phyloP scores from a whole-genome alignment of 768 basidiomycete species.

The Russula virescens region DNA sequence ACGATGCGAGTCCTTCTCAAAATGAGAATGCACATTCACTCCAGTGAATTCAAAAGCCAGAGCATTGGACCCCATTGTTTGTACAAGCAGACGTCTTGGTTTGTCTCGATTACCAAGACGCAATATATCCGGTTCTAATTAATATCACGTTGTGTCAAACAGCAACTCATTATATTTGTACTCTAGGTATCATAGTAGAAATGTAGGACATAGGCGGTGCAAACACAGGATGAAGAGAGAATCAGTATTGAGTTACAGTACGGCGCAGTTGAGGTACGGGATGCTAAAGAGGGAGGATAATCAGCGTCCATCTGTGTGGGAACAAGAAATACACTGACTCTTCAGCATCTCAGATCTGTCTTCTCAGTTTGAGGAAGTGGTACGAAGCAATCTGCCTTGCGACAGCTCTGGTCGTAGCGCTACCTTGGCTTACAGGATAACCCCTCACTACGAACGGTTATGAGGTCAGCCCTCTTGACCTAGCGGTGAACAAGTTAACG shows the following conservation, averaged over 20 bases:
- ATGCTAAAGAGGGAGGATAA: not conserved
- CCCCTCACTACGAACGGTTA: constrained; percentile 15
- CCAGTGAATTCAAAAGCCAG: not conserved
- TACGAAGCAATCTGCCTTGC: constrained; percentile 21
- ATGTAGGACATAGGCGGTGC: not conserved
- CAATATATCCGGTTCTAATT: not conserved
- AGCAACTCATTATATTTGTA: not conserved
- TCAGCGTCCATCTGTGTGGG: constrained; percentile 2
- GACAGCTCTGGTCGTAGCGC: constrained; percentile 17
- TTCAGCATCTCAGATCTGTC: constrained; percentile 4
- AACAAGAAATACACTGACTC: not conserved
- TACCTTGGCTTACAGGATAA: constrained; percentile 17
- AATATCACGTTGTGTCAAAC: not conserved
- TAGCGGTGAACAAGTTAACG: not conserved
- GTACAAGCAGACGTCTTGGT: not conserved
- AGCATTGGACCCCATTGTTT: not conserved
- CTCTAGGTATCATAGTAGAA: not conserved
- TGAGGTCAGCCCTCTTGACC: not conserved
- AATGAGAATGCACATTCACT: too few relatives aligned
- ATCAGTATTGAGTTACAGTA: constrained; percentile 1
- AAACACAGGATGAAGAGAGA: not conserved
- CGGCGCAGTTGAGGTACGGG: not conserved
- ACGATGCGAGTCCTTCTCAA: not conserved
- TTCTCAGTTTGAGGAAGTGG: constrained; percentile 14
- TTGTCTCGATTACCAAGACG: not conserved